Percentiles rank a stretch among this genome's conserved stretches.
Evolutionary conservation across 2,329 filamentous ascomycete genomes (phyloP).

Genomic region (Colletotrichum sp.): DNA sequence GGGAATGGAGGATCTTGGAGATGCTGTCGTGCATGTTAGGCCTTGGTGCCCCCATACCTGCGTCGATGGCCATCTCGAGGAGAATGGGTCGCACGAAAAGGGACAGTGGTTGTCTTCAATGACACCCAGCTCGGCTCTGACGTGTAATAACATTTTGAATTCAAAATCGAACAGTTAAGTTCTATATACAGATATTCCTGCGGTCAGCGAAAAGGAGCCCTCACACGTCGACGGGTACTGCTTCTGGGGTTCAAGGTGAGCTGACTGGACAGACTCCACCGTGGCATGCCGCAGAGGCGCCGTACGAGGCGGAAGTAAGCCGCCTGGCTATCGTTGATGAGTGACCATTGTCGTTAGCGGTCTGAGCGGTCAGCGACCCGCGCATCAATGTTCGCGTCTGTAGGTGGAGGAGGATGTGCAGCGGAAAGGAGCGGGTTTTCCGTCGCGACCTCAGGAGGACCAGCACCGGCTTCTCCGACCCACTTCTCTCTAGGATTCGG

Average conservation of each 20-base stretch:
- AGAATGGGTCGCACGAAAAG: neutral
- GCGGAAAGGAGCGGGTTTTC: neutral
- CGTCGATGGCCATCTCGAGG: neutral
- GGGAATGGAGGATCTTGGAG: neutral
- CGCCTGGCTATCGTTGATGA: accelerated
- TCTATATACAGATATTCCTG: neutral
- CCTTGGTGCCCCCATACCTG: neutral
- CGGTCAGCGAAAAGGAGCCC: neutral
- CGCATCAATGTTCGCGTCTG: neutral
- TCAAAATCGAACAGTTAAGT: neutral
- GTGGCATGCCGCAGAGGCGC: neutral
- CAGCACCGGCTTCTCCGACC: neutral
- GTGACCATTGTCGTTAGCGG: neutral
- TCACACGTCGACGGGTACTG: neutral
- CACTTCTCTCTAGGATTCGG: neutral
- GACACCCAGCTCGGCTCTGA: neutral
- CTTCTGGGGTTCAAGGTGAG: neutral
- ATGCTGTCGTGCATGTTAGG: neutral
- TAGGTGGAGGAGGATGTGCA: accelerated
- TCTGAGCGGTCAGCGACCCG: neutral
- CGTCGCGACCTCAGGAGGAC: neutral
- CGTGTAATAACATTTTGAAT: neutral
- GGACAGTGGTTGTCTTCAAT: accelerated
- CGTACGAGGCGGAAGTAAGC: neutral
- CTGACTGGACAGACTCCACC: neutral